Percentiles rank a stretch among this genome's conserved stretches.
Evolutionary conservation across 345 rosid species (phyloP).

Genomic region (Pugionium cornutum): DNA sequence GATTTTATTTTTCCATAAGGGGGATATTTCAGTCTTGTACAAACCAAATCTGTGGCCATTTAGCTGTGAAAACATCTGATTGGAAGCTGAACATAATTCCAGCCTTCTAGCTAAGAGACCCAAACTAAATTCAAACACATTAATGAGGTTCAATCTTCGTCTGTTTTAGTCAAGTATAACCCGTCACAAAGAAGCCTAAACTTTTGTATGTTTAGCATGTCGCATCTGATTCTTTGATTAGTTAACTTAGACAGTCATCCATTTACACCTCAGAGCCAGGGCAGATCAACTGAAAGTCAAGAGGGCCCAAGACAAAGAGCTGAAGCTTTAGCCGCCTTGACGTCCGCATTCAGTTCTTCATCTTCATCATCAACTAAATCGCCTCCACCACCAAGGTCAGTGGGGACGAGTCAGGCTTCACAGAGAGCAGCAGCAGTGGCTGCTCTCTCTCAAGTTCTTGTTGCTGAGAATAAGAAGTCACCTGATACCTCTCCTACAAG

Average conservation of each 20-base stretch:
- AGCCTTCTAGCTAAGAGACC: not conserved
- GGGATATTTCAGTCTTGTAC: constrained; percentile 13
- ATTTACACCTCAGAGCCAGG: constrained; percentile 45
- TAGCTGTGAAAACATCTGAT: not conserved
- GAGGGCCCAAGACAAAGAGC: constrained; percentile 81
- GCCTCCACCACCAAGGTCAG: constrained; percentile 44
- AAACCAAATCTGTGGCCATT: not conserved
- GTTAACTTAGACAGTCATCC: constrained; percentile 11
- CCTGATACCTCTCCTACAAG: constrained; percentile 66
- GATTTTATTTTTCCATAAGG: not conserved
- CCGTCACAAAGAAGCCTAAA: not conserved
- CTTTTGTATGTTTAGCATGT: too few species aligned
- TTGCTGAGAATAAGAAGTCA: constrained; percentile 75
- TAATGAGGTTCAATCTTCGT: not conserved
- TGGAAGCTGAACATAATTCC: not conserved
- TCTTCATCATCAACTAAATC: constrained; percentile 49
- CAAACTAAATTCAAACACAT: not conserved
- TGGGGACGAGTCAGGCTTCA: constrained; percentile 55
- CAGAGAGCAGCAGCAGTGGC: constrained; percentile 98
- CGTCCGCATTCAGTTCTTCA: constrained; percentile 59
- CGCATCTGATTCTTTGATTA: not conserved
- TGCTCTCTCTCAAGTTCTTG: constrained; percentile 87
- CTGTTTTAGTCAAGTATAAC: too few species aligned
- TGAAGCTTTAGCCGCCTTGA: constrained; percentile 60
- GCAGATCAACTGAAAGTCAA: constrained; percentile 62